Evolutionary conservation across 192 early-diverging fungal genomes (phyloP), one percentile per base, ranked within the genome.

Genomic region (Backusella circina): DNA sequence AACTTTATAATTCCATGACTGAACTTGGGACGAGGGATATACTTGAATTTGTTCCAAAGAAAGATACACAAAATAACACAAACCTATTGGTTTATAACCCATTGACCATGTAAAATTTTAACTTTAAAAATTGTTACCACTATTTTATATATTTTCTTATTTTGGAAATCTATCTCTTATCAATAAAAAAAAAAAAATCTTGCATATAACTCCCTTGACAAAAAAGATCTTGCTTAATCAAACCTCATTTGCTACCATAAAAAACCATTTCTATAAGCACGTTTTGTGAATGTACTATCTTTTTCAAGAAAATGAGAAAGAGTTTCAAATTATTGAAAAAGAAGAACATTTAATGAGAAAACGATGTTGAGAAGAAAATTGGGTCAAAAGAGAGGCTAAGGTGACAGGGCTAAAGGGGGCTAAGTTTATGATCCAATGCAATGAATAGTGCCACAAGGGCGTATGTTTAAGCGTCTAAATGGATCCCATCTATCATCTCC

Each of bases 1-100:
- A 84, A 0, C 57, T 87, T 0, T 87, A 87, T 36, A 35, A 44
- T 3, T 78, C 79, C 28, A 50, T 81, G n/a, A 23, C 41, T 4
- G 18, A 13, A 3, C 23, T 68, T 51, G 71, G 54, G 13, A 77
- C 79, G 4, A 70, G 38, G 38, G 75, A 74, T 44, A 3, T 70
- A 1, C 36, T 81, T 32, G 21, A 31, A 30, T 74, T 74, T 6
- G 7, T 3, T 16, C 9, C 3, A 28, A 41, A 18, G 36, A 38
- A 44, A 28, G 47, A 21, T 0, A 15, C 28, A 23, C 23, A 16
- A 28, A 23, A 36, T 12, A 70, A 44, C 31, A 30, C 10, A n/a
- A 70, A 70, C 15, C 37, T 44, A 8, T 31, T 70, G 12, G 68
- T 38, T 9, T 70, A 41, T 30, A 70, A 70, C 12, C 51, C 51